Base-by-base conservation (phyloP, 2,329 filamentous ascomycete species). In the Fusarium caatingaense region DNA sequence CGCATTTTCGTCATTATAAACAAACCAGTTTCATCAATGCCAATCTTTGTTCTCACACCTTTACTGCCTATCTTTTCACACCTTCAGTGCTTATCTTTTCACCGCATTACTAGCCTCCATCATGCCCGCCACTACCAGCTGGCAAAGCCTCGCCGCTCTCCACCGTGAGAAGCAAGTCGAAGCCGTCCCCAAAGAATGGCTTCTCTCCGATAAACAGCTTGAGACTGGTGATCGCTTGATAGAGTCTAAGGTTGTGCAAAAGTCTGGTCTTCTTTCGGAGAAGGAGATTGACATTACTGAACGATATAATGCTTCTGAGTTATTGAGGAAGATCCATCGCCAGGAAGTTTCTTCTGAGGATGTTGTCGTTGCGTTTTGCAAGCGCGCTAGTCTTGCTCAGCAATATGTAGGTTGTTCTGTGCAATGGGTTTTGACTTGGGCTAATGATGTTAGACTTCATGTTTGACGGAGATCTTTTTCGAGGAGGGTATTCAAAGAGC, bases 301-400 rank as follows among this genome's bases (percentile, higher is more conserved):
- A 20, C 18, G 28, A 0, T 62, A 59, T 10, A 74, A 68, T 1
- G 72, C 72, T 8, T 56, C 49, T 4, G 60, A 71, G 6, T 45
- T 74, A 3, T 28, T 74, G 1, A 37, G 11, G 2, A 74, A 64
- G 42, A 23, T 74, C 1, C 54, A 69, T 5, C 27, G 47, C 3
- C 50, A 57, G 9, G 45, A 74, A 1, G 5, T 74, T 0, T 46
- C 64, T 6, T 74, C 72, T 6, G 72, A 74, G 16, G 61, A 74
- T 11, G 72, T 74, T 1, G 56, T 63, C 0, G 53, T 67, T 9
- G 72, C 72, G 0, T 74, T 72, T n/a, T 67, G 60, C 12, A 74
- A 74, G 48, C 67, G 72, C 10, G 72, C 72, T 7, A 62, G 64
- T 27, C 60, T 74, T 11, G 72, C 72, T 8, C 72, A 74, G 8